These are phyloP conservation scores for Flaveria brownii DNA, from an alignment of 129 eudicot genomes.

Conservation along the genomic window DNA sequence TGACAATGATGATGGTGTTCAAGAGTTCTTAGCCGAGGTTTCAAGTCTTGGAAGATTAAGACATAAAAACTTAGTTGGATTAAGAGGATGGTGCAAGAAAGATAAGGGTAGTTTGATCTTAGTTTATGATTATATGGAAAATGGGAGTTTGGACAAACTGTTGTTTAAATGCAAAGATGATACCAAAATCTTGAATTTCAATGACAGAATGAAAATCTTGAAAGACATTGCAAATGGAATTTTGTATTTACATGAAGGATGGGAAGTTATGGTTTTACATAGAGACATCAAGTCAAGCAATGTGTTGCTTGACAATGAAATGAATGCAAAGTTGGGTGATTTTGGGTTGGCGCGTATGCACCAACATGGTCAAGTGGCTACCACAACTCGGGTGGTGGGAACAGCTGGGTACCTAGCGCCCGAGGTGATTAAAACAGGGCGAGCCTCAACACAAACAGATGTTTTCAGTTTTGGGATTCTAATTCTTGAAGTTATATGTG, in stretches of 20 bases:
- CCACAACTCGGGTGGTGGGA: conserved; percentile 75
- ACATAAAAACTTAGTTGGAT: conserved; percentile 67
- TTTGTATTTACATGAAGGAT: conserved; percentile 67
- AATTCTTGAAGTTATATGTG: conserved; percentile 63
- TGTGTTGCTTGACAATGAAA: conserved; percentile 69
- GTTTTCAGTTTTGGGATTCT: conserved; percentile 67
- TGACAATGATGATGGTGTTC: conserved; percentile 53
- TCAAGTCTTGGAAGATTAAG: conserved; percentile 72
- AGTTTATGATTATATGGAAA: conserved; percentile 81
- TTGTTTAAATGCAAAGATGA: conserved; percentile 47
- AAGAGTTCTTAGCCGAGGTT: conserved; percentile 72
- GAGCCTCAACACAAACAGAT: conserved; percentile 66
- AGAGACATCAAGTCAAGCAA: conserved; percentile 80
- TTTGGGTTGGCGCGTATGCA: conserved; percentile 83
- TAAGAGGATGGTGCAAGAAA: conserved; percentile 87
- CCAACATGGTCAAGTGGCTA: conserved; percentile 56
- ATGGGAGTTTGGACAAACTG: conserved; percentile 68
- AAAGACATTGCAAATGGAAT: conserved; percentile 69
- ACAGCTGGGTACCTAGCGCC: conserved; percentile 75
- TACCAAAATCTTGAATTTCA: conserved; percentile 44
- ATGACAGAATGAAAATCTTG: conserved; percentile 50
- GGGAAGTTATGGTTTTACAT: conserved; percentile 76
- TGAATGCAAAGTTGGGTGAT: conserved; percentile 70
- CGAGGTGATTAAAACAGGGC: conserved; percentile 55
- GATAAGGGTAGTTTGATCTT: conserved; percentile 64